Evolutionary conservation across 305 asterid genomes (phyloP), one percentile per base, ranked within the genome.

Genomic region (Nicotiana rustica): DNA sequence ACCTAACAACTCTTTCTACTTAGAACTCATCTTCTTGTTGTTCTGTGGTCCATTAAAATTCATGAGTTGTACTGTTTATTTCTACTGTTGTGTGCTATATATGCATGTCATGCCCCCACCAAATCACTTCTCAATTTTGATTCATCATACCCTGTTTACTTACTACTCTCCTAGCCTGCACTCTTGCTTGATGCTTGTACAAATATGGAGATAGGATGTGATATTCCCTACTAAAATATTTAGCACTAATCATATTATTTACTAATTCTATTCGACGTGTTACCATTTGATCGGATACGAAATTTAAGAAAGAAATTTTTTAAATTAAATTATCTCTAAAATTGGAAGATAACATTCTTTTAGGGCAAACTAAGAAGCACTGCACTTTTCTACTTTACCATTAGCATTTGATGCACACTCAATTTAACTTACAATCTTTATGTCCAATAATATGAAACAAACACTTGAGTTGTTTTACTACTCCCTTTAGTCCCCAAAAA

Each of bases 1-100:
- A 89, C 90, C 92, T n/a, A 88, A 85, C 90, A 85, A 89, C 85
- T 90, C 90, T 87, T 89, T 88, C 84, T 84, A 79, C 86, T 85
- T 21, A 75, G 9, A 52, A 52, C 31, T 52, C 15, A 25, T 75
- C 80, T 10, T 52, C 59, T 29, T 85, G 88, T 90, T 90, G 36
- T 78, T 13, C 86, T 85, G 57, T 77, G 83, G 85, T 83, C 83
- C 86, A 77, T 65, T 84, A 83, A 79, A 70, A 31, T 79, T 83
- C 87, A 79, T 84, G 79, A 82, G 80, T 64, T 60, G 49, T 82
- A 80, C 84, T 86, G 78, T 86, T 81, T 80, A 81, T 81, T 83
- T 2, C 85, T 75, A 52, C 79, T 75, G 79, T 75, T 52, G 59
- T 52, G n/a, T 71, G 29, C 41, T 29, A 75, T 10, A 12, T 52